Percentiles rank a stretch among this genome's conserved stretches.
phyloP scores from a whole-genome alignment of 1,284 basidiomycete species.

The Tilletia caries region DNA sequence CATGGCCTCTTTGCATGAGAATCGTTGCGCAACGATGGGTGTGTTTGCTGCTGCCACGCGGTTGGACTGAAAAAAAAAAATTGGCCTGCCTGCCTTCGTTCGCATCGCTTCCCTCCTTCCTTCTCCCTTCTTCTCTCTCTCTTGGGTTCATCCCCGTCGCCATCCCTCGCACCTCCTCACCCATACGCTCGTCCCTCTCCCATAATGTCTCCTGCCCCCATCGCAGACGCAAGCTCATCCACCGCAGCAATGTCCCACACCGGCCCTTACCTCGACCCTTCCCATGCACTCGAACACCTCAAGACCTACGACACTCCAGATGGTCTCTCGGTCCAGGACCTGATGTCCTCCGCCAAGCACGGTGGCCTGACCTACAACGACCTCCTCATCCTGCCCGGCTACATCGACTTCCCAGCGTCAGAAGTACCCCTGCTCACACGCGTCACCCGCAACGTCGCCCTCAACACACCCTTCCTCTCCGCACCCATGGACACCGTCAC shows the following conservation, averaged over 20 bases:
- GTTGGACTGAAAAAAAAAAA: background rate
- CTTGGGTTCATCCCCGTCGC: background rate
- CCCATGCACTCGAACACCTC: constrained; percentile 42
- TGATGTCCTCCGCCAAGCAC: constrained; percentile 83
- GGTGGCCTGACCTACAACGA: constrained; percentile 89
- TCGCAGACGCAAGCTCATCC: background rate
- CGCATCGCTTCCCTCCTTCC: no score
- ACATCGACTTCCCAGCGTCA: constrained; percentile 84
- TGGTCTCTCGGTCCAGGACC: constrained; percentile 78
- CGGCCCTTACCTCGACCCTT: constrained; percentile 28
- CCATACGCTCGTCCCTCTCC: background rate
- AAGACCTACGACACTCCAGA: constrained; percentile 69
- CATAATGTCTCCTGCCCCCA: background rate
- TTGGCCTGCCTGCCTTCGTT: background rate
- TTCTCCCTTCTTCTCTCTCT: background rate
- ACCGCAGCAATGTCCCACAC: background rate
- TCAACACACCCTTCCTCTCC: constrained; percentile 95
- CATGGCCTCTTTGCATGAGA: constrained; percentile 26
- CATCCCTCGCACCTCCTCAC: background rate
- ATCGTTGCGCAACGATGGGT: constrained; percentile 4
- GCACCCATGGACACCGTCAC: constrained; percentile 99
- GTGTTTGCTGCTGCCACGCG: background rate
- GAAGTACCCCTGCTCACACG: constrained; percentile 78
- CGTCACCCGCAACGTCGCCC: constrained; percentile 83
- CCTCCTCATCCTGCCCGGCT: constrained; percentile 68